These are phyloP conservation scores for Heritiera fomes DNA, from an alignment of 345 rosid genomes.

Conservation along the genomic window DNA sequence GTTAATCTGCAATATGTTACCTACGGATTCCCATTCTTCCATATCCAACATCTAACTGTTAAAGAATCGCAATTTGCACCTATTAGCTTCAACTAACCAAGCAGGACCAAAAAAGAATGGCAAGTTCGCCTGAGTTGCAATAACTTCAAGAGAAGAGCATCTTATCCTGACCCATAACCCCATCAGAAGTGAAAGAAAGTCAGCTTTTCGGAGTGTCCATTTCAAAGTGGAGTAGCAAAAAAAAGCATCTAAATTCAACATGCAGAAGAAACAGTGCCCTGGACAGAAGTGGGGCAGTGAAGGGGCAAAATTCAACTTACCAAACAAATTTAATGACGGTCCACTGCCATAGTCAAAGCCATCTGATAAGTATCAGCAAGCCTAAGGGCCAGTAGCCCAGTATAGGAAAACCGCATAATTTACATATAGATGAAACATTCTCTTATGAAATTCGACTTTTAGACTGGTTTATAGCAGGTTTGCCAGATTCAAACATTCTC, in stretches of 20 bases:
- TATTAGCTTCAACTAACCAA: not conserved
- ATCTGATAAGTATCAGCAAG: not conserved
- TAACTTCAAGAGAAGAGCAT: not conserved
- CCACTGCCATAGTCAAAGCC: not conserved
- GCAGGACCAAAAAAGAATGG: not conserved
- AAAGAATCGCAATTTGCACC: not conserved
- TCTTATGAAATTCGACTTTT: no score
- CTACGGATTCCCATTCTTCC: not conserved
- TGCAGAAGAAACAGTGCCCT: not conserved
- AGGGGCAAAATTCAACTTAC: not conserved
- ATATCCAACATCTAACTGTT: not conserved
- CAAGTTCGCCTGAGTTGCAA: not conserved
- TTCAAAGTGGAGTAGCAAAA: slow-evolving; percentile 8
- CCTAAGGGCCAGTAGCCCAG: not conserved
- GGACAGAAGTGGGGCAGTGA: not conserved
- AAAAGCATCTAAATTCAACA: not conserved
- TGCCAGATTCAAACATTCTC: not conserved
- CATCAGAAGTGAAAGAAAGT: slow-evolving; percentile 9
- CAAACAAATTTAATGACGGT: not conserved
- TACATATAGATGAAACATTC: not conserved
- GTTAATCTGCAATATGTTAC: not conserved
- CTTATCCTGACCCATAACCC: not conserved
- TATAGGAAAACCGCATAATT: not conserved
- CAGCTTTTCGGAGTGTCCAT: not conserved
- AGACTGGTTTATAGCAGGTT: not conserved